Evolutionary conservation across 2,329 filamentous ascomycete genomes (phyloP), one percentile per base, ranked within the genome.

Genomic region (Cryphonectria radicalis): DNA sequence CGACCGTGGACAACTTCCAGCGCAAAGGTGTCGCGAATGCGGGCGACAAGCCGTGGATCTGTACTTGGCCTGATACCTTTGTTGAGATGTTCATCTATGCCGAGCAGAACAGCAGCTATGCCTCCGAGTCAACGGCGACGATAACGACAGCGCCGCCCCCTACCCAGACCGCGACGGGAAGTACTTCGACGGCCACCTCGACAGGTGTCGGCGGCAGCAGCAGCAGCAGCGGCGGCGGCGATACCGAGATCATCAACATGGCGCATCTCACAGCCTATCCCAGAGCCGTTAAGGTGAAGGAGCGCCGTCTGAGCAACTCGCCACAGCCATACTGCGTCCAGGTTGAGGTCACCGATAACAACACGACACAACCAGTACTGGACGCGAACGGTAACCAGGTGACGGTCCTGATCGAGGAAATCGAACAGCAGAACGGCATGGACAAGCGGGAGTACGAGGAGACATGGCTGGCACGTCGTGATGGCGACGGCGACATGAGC

Each of bases 31-130:
- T 82, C 25, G 81, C 82, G 0, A 77, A 82, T 71, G 77, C 78
- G 0, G 88, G 87, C 2, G 87, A 89, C 63, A 85, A 80, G 70
- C 85, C 86, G 0, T 90, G 88, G 88, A 82, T 90, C 32, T 90
- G 88, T 76, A 85, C 81, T 1, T 90, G 88, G 88, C 85, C 87
- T 2, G 81, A 84, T 40, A 89, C 87, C 0, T 80, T 83, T 3
- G 80, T 90, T 6, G 87, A 90, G 67, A 78, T 89, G 4, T 88
- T 89, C 74, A 86, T 90, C 57, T 90, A 89, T 73, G 82, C 87
- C 0, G 79, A 80, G 35, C 85, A 89, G 74, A 88, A 86, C 74
- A 83, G 81, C 68, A 87, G 83, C 74, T 77, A 78, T 10, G 74
- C 68, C 32, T 65, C 71, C 14, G 46, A 67, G 40, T 72, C 70